phyloP scores from a whole-genome alignment of 116 monocot species.

The Phalaenopsis hybrid region DNA sequence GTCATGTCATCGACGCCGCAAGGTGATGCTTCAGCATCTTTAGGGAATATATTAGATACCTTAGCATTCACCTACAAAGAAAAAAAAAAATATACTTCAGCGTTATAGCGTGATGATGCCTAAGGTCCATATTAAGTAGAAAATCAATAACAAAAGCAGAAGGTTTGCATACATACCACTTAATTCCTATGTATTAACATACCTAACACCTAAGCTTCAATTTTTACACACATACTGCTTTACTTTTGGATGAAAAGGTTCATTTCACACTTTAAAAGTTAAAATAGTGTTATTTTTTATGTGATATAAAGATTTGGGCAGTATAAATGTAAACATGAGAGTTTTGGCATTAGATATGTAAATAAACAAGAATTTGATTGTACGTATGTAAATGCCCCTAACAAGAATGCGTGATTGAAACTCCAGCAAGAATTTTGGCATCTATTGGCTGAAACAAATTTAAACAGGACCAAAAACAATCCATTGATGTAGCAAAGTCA shows the following conservation, averaged over 20 bases:
- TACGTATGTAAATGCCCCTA: too few relatives aligned
- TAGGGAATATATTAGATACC: constrained; percentile 42
- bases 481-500: background rate
- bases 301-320: too few relatives aligned
- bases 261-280: too few relatives aligned
- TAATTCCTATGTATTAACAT: too few relatives aligned
- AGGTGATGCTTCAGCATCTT: constrained; percentile 75
- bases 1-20: constrained; percentile 99
- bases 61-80: constrained; percentile 50
- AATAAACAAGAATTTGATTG: too few relatives aligned
- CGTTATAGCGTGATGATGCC: background rate
- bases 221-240: too few relatives aligned
- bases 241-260: too few relatives aligned
- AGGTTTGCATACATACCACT: too few relatives aligned
- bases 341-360: too few relatives aligned
- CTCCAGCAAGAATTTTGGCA: background rate
- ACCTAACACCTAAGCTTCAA: too few relatives aligned
- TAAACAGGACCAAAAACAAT: background rate
- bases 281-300: too few relatives aligned
- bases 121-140: background rate
- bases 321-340: too few relatives aligned
- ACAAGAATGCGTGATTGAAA: background rate
- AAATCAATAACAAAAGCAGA: background rate
- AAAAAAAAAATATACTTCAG: background rate
- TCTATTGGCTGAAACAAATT: background rate